Base-by-base conservation (phyloP, 345 rosid species). In the Citrus cavaleriei region DNA sequence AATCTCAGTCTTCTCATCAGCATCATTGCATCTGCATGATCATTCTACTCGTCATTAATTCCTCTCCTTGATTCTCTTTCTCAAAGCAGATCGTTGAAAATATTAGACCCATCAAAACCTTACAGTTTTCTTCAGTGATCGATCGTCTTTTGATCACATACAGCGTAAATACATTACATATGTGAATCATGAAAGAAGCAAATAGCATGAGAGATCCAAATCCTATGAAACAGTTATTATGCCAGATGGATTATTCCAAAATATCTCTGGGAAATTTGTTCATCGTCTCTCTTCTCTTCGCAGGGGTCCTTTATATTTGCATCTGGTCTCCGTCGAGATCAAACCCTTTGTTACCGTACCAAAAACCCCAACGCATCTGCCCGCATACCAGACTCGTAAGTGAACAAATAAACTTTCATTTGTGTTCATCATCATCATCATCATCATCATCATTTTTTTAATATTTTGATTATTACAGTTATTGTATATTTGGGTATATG, bases 271-370 rank as follows among this genome's bases (percentile, higher is more conserved):
- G 18, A 35, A 74, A 83, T 28, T 42, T 76, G 6, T 72, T 83
- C 2, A 62, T 78, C 32, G 25, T 81, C 64, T 68, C 72, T 68
- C 72, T 91, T 24, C 82, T 90, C 78, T 76, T 87, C 13, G 64
- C 84, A 27, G 90, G 84, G 13, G 71, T 76, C 14, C 25, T 91
- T 74, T 90, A 78, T 32, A 73, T 91, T 27, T 83, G 72, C 62
- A 10, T 79, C 30, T 82, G 78, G 63, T 81, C 86, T 46, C 54
- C 84, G 38, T 57, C 78, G 0, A 27, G 57, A 4, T 70, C 76
- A 37, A 75, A 42, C 58, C 84, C 85, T 86, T 76, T 80, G 10
- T 76, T 77, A 4, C 25, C 79, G 4, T 30, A n/a, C 21, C 59
- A 55, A 32, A 70, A 66, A 73, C 35, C 66, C 75, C 58, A 38